Evolutionary conservation across 1,284 basidiomycete species (phyloP), one percentile per base, ranked within the genome.

Genomic region (Ceratobasidium sp.): DNA sequence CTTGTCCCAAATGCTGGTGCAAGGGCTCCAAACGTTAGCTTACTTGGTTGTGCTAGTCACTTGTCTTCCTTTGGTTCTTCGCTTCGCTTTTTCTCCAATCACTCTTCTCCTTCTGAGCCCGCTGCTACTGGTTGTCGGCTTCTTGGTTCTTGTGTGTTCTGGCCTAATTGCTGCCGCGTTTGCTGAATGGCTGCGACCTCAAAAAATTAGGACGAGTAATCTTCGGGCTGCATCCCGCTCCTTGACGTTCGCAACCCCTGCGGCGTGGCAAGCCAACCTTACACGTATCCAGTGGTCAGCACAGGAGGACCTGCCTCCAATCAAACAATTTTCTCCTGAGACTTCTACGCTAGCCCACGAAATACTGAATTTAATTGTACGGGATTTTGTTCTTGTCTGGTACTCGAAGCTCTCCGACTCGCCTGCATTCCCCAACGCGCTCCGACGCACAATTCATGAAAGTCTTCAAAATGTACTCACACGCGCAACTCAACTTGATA

Each of bases 221-320:
- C 82, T 89, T 29, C 82, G 83, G 16, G 81, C 82, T 74, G 88
- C 90, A 0, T 88, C 92, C 13, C 86, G 88, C 46, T 91, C 92
- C 0, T 85, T 95, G 61, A 86, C 88, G 1, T 96, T 96, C 83
- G 93, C 93, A 7, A 94, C 93, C 0, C 92, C 93, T 14, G 94
- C 95, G 69, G 94, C 94, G 51, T 96, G 94, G 94, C 92, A 95
- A 79, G 93, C 90, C 0, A 90, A 94, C 51, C 85, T 93, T 56
- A 95, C 89, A 51, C 88, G 93, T 31, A 92, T 91, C 9, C 88
- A 91, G 80, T 96, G 94, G 94, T 92, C 91, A 1, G 87, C 90
- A 78, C 90, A 85, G 79, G 89, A 89, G 79, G 85, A 86, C n/a
- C 84, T 90, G 31, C 85, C 89, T 0, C 86, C 88, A 34, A 82